Evolutionary conservation across 768 basidiomycete species (phyloP), one percentile per base, ranked within the genome.

Genomic region (Rhizopogon vinicolor): DNA sequence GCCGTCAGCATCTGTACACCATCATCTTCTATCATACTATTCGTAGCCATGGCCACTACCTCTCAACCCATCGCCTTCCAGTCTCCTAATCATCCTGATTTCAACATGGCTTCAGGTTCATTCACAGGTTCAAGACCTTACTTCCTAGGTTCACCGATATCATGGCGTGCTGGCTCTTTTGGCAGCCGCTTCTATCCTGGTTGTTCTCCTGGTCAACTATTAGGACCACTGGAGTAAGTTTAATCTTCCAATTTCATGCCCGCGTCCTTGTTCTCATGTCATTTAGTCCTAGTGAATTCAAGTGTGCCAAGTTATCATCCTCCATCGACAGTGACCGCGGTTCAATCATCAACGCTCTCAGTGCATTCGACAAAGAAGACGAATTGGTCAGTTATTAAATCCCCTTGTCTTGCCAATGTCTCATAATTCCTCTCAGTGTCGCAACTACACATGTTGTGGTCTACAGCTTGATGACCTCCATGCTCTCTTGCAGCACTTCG

Each of bases 371-470:
- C 62, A 77, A 80, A 49, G 86, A 90, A 63, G 87, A 85, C 58
- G 90, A 92, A 59, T 73, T 89, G 16, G 87, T 87, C 50, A 72
- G 83, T 78, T 9, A 6, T 22, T 22, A 1, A 1, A 1, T 10
- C 22, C 1, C 12, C 45, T 7, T 41, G n/a, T 31, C 25, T 19
- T 1, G 41, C 4, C 33, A 12, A 7, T 42, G 12, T 7, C 46
- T 22, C n/a, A 43, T 16, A 7, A 16, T 50, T 7, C 7, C 13
- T 35, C 37, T 0, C 56, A 88, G 84, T 92, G 90, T 69, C 85
- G 87, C 60, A 87, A 96, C 68, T 97, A 93, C 74, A 85, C 85
- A 1, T 97, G 94, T 72, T 97, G 93, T 66, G 93, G 92, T 9
- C 73, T 89, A 50, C 80, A 86, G 59, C 79, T 92, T 16, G 77